A percentile compares a stretch with the other conserved stretches of the same genome.
Evolutionary conservation across 495 filamentous ascomycete species (phyloP).

Genomic region (Penicillium bovifimosum): DNA sequence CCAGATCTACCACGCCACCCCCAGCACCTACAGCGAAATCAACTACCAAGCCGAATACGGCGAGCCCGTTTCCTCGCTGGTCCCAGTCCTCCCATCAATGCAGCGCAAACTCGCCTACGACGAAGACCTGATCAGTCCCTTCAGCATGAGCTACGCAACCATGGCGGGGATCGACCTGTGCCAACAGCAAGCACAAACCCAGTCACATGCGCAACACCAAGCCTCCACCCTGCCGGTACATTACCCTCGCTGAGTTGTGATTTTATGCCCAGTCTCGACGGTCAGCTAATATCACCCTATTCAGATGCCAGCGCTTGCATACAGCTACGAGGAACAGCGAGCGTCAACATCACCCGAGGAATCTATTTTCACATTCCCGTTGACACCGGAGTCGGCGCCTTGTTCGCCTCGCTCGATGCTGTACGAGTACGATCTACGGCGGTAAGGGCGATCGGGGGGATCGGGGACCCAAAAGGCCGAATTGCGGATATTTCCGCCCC

Average conservation of each 20-base stretch:
- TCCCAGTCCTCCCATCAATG: conserved; percentile 58
- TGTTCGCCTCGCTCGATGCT: conserved; percentile 31
- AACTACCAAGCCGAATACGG: conserved; percentile 58
- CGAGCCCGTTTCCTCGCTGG: conserved; percentile 52
- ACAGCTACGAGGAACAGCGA: conserved; percentile 77
- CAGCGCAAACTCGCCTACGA: conserved; percentile 39
- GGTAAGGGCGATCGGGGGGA: conserved; percentile 1
- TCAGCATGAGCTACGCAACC: conserved; percentile 68
- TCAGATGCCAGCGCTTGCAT: conserved; percentile 81
- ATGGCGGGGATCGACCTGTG: conserved; percentile 72
- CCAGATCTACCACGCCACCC: conserved; percentile 61
- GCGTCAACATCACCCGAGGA: conserved; percentile 36
- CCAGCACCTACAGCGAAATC: conserved; percentile 50
- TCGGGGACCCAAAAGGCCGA: background rate
- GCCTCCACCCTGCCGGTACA: conserved; percentile 36
- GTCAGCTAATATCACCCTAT: conserved; percentile 26
- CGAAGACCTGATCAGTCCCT: conserved; percentile 67
- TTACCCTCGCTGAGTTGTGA: conserved; percentile 42
- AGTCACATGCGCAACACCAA: conserved; percentile 8
- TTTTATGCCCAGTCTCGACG: conserved; percentile 7
- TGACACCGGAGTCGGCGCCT: conserved; percentile 35
- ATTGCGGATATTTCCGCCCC: conserved; percentile 2
- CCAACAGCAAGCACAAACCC: conserved; percentile 28
- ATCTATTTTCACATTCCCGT: conserved; percentile 32
- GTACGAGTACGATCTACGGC: conserved; percentile 25